These are phyloP conservation scores for Hysterangium stoloniferum DNA, from an alignment of 768 basidiomycete genomes.

Conservation along the genomic window DNA sequence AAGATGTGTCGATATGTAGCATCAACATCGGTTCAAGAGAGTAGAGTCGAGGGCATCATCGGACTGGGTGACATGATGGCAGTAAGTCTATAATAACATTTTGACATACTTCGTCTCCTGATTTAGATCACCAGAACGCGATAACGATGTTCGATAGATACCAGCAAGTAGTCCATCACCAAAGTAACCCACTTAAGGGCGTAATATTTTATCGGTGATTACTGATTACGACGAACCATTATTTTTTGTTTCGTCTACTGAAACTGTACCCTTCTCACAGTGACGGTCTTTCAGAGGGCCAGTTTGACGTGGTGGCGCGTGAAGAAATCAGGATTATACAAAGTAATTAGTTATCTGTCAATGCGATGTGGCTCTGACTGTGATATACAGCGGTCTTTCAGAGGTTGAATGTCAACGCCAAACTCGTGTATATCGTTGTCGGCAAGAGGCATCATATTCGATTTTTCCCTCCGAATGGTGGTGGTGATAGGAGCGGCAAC, in stretches of 20 bases:
- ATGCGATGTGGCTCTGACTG: background rate
- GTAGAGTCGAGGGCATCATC: slow-evolving; percentile 26
- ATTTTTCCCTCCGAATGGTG: slow-evolving; percentile 33
- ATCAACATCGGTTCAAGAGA: slow-evolving; percentile 21
- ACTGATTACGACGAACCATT: too few relatives aligned
- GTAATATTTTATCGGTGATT: background rate
- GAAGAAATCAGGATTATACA: slow-evolving; percentile 40
- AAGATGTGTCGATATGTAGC: slow-evolving; percentile 36
- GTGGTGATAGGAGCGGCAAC: slow-evolving; percentile 38
- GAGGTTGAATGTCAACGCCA: slow-evolving; percentile 23
- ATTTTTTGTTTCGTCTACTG: slow-evolving; percentile 7
- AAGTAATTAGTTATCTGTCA: slow-evolving; percentile 27
- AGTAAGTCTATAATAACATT: slow-evolving; percentile 14
- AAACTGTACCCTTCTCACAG: slow-evolving; percentile 25
- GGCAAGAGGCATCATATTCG: slow-evolving; percentile 54
- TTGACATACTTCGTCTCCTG: background rate
- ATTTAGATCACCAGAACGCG: slow-evolving; percentile 4
- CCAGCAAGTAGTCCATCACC: background rate
- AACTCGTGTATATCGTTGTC: slow-evolving; percentile 51
- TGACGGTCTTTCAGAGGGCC: slow-evolving; percentile 47
- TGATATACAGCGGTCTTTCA: background rate
- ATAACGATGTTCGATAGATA: slow-evolving; percentile 1
- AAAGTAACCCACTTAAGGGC: background rate
- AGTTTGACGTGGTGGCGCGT: slow-evolving; percentile 32
- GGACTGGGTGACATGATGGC: slow-evolving; percentile 24